A percentile compares a stretch with the other conserved stretches of the same genome.
Evolutionary conservation across 2,329 filamentous ascomycete species (phyloP).

Genomic region (Fusarium sp.): DNA sequence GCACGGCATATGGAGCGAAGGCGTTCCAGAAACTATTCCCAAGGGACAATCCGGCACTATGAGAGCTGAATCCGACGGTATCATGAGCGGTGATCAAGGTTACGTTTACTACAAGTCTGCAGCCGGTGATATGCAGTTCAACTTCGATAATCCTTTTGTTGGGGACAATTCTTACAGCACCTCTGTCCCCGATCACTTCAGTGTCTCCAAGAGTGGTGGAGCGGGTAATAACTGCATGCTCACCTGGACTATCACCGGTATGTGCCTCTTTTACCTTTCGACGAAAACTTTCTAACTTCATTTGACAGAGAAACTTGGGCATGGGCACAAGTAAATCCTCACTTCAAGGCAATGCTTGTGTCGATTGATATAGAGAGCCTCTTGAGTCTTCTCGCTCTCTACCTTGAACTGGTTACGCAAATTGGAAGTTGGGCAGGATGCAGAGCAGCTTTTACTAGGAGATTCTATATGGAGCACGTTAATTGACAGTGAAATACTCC

Average conservation of each 20-base stretch:
- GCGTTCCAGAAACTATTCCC: neutral
- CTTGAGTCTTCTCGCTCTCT: neutral
- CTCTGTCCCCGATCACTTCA: neutral
- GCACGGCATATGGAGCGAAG: neutral
- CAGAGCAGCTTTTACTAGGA: rapidly evolving
- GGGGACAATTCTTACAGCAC: neutral
- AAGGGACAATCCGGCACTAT: neutral
- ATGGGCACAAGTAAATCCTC: neutral
- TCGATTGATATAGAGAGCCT: neutral
- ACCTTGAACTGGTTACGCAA: rapidly evolving
- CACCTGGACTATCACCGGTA: neutral
- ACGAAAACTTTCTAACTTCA: rapidly evolving
- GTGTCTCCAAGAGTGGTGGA: neutral
- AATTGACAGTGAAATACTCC: too few species aligned
- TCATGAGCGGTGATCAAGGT: neutral
- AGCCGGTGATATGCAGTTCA: neutral
- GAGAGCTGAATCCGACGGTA: neutral
- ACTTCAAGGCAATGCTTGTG: too few species aligned
- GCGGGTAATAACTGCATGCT: neutral
- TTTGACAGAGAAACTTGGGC: neutral
- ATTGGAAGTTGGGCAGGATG: rapidly evolving
- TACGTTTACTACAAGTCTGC: rapidly evolving
- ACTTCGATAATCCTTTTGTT: neutral
- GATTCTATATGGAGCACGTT: neutral
- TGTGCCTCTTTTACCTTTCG: neutral